A percentile compares a stretch with the other conserved stretches of the same genome.
These are phyloP conservation scores for Aphanomyces stellatus DNA, from an alignment of 352 stramenopile genomes.

Conservation along the genomic window DNA sequence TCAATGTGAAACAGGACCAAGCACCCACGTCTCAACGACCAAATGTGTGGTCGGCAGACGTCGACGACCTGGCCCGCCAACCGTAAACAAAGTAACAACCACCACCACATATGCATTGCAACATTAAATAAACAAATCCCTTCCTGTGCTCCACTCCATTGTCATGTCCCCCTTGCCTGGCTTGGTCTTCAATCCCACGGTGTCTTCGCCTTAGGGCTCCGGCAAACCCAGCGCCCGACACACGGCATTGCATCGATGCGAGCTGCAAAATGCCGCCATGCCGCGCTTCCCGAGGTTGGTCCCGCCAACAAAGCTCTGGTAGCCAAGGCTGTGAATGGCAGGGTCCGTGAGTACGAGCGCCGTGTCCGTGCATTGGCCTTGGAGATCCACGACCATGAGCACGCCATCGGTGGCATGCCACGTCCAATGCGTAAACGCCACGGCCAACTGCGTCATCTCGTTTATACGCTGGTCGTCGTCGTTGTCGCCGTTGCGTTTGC, in stretches of 20 bases:
- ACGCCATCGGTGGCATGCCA: conserved; percentile 24
- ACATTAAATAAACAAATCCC: too few species aligned
- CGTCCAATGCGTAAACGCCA: conserved; percentile 32
- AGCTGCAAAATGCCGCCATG: conserved; percentile 15
- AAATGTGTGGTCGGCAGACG: too few species aligned
- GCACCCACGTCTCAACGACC: too few species aligned
- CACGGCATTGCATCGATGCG: conserved; percentile 17
- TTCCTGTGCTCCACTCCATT: too few species aligned
- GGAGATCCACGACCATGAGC: conserved; percentile 39
- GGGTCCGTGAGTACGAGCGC: conserved; percentile 17
- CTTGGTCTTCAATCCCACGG: too few species aligned
- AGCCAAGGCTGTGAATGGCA: conserved; percentile 14
- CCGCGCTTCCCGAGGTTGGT: conserved; percentile 15
- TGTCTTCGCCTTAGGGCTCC: too few species aligned
- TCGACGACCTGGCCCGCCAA: too few species aligned
- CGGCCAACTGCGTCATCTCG: conserved; percentile 19
- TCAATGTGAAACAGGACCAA: too few species aligned
- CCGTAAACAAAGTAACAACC: too few species aligned
- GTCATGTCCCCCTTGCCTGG: too few species aligned
- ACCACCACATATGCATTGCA: too few species aligned
- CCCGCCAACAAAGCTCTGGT: neutral
- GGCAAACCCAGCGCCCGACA: neutral
- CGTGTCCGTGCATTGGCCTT: conserved; percentile 20
- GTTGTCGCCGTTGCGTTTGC: neutral
- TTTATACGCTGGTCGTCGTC: neutral